Conservation (phyloP, 345 rosid genomes). For the Nephelium lappaceum region DNA sequence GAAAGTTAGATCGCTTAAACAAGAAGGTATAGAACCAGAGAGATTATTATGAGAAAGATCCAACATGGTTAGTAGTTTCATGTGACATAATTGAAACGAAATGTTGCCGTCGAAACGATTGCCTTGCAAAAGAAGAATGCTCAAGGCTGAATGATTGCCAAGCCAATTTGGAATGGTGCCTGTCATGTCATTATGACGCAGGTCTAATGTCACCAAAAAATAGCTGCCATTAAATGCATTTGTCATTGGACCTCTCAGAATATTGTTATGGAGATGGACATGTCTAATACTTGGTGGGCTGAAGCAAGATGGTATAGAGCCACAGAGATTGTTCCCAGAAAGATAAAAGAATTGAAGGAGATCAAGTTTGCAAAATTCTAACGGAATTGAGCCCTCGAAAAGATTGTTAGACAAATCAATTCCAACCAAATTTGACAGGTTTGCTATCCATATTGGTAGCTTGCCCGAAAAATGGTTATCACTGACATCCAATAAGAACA, state of each 20-base stretch:
- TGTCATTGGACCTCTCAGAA: neutral
- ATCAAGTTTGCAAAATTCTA: neutral
- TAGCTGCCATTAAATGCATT: neutral
- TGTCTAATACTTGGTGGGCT: neutral
- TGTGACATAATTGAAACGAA: neutral
- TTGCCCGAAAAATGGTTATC: slow-evolving; percentile 11
- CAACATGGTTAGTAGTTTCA: neutral
- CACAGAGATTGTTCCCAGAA: neutral
- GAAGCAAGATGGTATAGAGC: neutral
- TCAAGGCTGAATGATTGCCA: neutral
- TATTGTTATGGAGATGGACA: neutral
- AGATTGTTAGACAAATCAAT: slow-evolving; percentile 16
- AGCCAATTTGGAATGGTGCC: neutral
- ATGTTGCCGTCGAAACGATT: slow-evolving; percentile 7
- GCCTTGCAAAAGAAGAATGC: neutral
- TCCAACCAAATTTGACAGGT: neutral
- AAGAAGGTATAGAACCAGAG: slow-evolving; percentile 13
- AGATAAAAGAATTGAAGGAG: neutral
- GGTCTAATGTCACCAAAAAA: neutral
- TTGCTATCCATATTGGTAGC: slow-evolving; percentile 11
- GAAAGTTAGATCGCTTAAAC: slow-evolving; percentile 15
- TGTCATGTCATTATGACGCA: neutral
- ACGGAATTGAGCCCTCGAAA: slow-evolving; percentile 6
- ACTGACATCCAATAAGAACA: neutral
- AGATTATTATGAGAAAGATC: slow-evolving; percentile 19